Base-by-base conservation (phyloP, 495 filamentous ascomycete genomes). In the Cladorrhinum samala region DNA sequence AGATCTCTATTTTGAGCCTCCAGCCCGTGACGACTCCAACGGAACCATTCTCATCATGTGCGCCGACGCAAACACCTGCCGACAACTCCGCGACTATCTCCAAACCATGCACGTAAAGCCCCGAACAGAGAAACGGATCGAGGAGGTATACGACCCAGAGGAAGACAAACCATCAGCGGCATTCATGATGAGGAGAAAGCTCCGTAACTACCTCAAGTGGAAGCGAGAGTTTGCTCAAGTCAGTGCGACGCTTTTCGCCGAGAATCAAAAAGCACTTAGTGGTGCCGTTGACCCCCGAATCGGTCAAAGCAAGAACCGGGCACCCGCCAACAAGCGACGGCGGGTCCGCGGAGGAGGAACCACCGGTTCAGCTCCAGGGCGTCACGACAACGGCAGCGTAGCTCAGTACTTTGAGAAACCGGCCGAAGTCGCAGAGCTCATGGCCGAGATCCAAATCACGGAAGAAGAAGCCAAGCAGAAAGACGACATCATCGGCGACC, bases 1-100 rank as follows among this genome's bases (percentile, higher is more conserved):
- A 49, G 94, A 96, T 58, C 77, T 86, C 36, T 95, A 94, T 62
- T 83, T 95, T 47, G 89, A 95, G 55, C 89, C 89, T 11, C 65
- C 70, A 2, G 66, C 72, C 14, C 73, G 77, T n/a, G 88, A 92
- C 72, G 89, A 90, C 61, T 95, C 91, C 3, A 95, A 91, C 63
- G 86, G 87, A 39, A 89, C 89, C 2, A 88, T 94, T 39, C 68
- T 98, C 33, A 88, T 98, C 56, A 97, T 98, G 93, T 97, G 94
- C 62, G 84, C 83, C 11, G 94, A 95, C 61, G 82, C 87, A 60
- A 83, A 83, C 44, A 95, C 89, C 14, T 95, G 90, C 62, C 82
- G 85, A 9, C 93, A 98, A 60, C 76, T 98, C 25, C 82, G 91
- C 39, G 91, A 96, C 62, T 97, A 89, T 63, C 74, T 98, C 27